These are phyloP conservation scores for Hymenotorrendiella dingleyae DNA, from an alignment of 2,329 filamentous ascomycete genomes.

Conservation along the genomic window DNA sequence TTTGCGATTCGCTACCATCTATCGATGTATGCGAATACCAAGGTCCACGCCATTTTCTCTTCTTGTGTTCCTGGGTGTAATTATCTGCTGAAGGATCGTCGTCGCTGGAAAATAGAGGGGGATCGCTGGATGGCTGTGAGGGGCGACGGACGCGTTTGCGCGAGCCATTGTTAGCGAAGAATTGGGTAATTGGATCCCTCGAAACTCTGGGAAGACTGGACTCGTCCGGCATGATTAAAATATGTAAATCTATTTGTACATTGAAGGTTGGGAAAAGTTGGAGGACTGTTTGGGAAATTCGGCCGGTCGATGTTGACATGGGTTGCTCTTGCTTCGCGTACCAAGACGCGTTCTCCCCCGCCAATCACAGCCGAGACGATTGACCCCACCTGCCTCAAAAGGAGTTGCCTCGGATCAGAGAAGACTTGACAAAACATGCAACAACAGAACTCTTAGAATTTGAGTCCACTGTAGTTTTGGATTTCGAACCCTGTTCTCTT, in stretches of 20 bases:
- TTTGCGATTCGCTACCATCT: slow-evolving; percentile 15
- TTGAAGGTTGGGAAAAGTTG: too few species aligned
- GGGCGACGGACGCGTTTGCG: slow-evolving; percentile 36
- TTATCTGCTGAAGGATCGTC: slow-evolving; percentile 63
- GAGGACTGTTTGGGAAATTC: too few species aligned
- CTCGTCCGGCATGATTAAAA: slow-evolving; percentile 32
- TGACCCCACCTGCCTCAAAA: too few species aligned
- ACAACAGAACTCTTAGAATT: too few species aligned
- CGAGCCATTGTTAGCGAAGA: slow-evolving; percentile 17
- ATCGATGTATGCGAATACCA: slow-evolving; percentile 60
- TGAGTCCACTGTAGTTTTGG: too few species aligned
- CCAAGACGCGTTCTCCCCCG: too few species aligned
- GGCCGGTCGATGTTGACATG: slow-evolving; percentile 7
- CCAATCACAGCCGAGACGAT: too few species aligned
- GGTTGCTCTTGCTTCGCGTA: too few species aligned
- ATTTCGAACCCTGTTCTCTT: too few species aligned
- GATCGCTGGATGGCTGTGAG: slow-evolving; percentile 54
- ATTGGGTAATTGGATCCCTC: slow-evolving; percentile 15
- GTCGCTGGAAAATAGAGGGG: slow-evolving; percentile 65
- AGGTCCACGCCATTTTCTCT: slow-evolving; percentile 57
- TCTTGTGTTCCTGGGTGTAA: slow-evolving; percentile 52
- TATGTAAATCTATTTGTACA: slow-evolving; percentile 10
- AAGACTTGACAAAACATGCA: too few species aligned
- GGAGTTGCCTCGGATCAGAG: too few species aligned
- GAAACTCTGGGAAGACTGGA: slow-evolving; percentile 32